phyloP scores from a whole-genome alignment of 495 filamentous ascomycete genomes.

The Penicillium bovifimosum region DNA sequence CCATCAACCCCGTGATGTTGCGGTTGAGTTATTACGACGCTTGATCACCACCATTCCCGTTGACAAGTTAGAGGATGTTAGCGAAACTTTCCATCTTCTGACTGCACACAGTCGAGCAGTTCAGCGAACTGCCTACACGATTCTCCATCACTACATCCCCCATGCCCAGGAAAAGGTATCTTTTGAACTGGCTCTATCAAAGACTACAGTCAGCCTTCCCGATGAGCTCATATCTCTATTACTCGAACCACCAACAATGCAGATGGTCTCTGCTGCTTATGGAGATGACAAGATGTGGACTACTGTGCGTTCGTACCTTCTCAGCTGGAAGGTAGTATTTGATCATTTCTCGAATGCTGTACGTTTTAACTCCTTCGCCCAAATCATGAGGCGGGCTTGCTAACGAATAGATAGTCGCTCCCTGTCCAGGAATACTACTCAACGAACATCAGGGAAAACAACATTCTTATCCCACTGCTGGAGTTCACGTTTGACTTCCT shows the following conservation, averaged over 20 bases:
- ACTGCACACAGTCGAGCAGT: conserved; percentile 68
- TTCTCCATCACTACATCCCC: conserved; percentile 75
- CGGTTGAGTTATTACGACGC: conserved; percentile 63
- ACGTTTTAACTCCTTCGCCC: conserved; percentile 18
- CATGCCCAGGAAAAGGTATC: conserved; percentile 75
- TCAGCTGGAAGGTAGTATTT: conserved; percentile 88
- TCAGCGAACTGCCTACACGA: conserved; percentile 72
- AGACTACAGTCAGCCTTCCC: conserved; percentile 59
- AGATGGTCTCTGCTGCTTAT: conserved; percentile 44
- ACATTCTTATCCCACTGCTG: conserved; percentile 63
- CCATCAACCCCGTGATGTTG: conserved; percentile 61
- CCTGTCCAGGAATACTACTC: conserved; percentile 76
- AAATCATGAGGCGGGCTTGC: not conserved
- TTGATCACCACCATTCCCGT: conserved; percentile 55
- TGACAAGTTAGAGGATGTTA: conserved; percentile 49
- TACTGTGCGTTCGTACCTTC: conserved; percentile 64
- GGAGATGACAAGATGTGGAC: conserved; percentile 40
- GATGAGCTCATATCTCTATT: conserved; percentile 67
- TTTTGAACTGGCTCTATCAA: conserved; percentile 72
- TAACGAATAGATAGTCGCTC: conserved; percentile 50
- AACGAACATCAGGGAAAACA: conserved; percentile 65
- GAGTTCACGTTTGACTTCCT: conserved; percentile 79
- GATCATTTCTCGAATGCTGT: conserved; percentile 75
- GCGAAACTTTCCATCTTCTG: conserved; percentile 63
- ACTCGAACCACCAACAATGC: conserved; percentile 41